Conservation (phyloP, 1,284 basidiomycete species). For the Leccinum colubrinum region DNA sequence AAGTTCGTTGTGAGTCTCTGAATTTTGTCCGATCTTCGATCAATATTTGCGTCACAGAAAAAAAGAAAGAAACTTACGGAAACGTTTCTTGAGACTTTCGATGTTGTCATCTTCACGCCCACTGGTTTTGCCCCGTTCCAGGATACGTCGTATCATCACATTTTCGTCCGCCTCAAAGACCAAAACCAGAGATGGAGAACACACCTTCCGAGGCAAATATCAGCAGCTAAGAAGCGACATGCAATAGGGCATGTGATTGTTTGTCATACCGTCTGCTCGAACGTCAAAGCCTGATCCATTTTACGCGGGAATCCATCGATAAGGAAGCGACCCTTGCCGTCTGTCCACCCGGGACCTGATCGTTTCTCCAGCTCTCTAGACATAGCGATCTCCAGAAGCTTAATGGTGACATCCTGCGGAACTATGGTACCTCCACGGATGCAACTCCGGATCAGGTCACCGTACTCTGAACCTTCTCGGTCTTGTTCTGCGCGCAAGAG, state of each 20-base stretch:
- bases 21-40: slow-evolving; percentile 2
- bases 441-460: slow-evolving; percentile 83
- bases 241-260: neutral
- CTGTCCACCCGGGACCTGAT: slow-evolving; percentile 60
- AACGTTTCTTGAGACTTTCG: slow-evolving; percentile 96
- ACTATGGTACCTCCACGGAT: slow-evolving; percentile 96
- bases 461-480: slow-evolving; percentile 84
- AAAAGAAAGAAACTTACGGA: slow-evolving; percentile 57
- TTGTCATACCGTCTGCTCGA: slow-evolving; percentile 78
- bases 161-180: slow-evolving; percentile 88
- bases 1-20: slow-evolving; percentile 91
- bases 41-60: neutral
- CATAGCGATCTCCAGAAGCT: slow-evolving; percentile 96
- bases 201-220: slow-evolving; percentile 50
- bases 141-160: slow-evolving; percentile 83
- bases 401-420: slow-evolving; percentile 96
- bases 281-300: slow-evolving; percentile 96
- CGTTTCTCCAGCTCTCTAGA: slow-evolving; percentile 52
- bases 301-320: slow-evolving; percentile 95
- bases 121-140: slow-evolving; percentile 91
- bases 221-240: neutral
- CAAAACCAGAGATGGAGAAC: slow-evolving; percentile 76
- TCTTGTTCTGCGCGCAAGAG: slow-evolving; percentile 93
- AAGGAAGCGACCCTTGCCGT: slow-evolving; percentile 84
- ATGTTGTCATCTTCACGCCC: slow-evolving; percentile 94